A percentile compares a stretch with the other conserved stretches of the same genome.
Conservation (phyloP, 129 eudicot genomes). For the Escallonia herrerae region DNA sequence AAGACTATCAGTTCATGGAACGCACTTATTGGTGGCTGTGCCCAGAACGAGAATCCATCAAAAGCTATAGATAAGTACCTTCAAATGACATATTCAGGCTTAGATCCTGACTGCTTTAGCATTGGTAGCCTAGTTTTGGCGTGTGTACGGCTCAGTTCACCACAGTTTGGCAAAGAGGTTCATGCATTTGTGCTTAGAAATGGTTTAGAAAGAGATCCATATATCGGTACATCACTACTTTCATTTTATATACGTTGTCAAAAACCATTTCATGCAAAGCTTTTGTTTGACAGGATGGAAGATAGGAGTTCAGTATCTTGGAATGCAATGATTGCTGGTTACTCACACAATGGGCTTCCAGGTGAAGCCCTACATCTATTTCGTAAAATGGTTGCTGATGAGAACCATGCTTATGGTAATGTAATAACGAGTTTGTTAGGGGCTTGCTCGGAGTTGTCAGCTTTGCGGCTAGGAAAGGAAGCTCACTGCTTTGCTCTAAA, state of each 20-base stretch:
- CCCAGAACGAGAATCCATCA: slow-evolving; percentile 39
- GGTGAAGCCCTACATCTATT: slow-evolving; percentile 35
- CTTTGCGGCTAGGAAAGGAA: slow-evolving; percentile 44
- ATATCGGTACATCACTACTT: slow-evolving; percentile 34
- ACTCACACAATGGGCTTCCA: slow-evolving; percentile 34
- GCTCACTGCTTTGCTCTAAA: slow-evolving; percentile 47
- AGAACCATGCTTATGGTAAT: slow-evolving; percentile 36
- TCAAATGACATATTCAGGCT: slow-evolving; percentile 37
- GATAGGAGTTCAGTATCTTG: slow-evolving; percentile 46
- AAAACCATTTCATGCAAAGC: slow-evolving; percentile 26
- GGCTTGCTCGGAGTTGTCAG: slow-evolving; percentile 53
- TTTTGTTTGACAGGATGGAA: slow-evolving; percentile 28
- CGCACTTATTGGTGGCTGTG: slow-evolving; percentile 45
- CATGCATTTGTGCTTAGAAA: slow-evolving; percentile 59
- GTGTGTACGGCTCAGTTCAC: slow-evolving; percentile 28
- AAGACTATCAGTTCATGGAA: slow-evolving; percentile 48
- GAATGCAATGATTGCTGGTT: slow-evolving; percentile 60
- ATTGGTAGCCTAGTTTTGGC: slow-evolving; percentile 52
- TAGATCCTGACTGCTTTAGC: slow-evolving; percentile 41
- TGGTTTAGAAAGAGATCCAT: slow-evolving; percentile 36
- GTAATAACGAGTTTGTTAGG: slow-evolving; percentile 34
- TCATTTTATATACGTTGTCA: slow-evolving; percentile 44
- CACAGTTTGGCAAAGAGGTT: slow-evolving; percentile 35
- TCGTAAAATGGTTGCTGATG: slow-evolving; percentile 23
- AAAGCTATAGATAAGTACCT: slow-evolving; percentile 31